Conservation (phyloP, 2,329 filamentous ascomycete genomes). For the Trichothecium sympodiale region DNA sequence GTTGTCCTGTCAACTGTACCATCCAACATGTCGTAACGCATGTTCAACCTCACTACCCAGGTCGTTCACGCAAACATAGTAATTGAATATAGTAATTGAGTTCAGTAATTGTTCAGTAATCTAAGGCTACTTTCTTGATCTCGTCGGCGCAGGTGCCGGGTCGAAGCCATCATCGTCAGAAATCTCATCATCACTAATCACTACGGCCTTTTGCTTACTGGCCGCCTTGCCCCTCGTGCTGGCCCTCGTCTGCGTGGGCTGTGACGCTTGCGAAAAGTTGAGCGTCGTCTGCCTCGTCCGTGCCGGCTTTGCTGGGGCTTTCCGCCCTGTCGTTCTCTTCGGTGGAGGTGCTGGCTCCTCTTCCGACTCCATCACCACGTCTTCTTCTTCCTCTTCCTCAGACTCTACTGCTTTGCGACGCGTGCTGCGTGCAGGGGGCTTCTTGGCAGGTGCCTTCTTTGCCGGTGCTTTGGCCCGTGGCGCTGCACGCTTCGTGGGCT, state of each 20-base stretch:
- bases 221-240: conserved; percentile 14
- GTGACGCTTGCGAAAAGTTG: conserved; percentile 20
- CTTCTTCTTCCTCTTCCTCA: conserved; percentile 34
- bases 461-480: conserved; percentile 22
- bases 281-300: conserved; percentile 21
- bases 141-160: conserved; percentile 28
- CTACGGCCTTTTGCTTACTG: conserved; percentile 36
- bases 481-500: conserved; percentile 13
- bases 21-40: no score
- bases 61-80: no score
- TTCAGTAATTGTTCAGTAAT: no score
- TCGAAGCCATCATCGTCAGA: conserved; percentile 52
- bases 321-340: conserved; percentile 18
- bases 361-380: conserved; percentile 43
- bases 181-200: conserved; percentile 57
- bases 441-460: conserved; percentile 33
- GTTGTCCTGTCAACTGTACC: no score
- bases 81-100: no score
- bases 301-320: conserved; percentile 6
- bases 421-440: conserved; percentile 28
- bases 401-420: conserved; percentile 22
- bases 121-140: conserved; percentile 20
- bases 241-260: conserved; percentile 31
- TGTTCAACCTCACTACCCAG: no score
- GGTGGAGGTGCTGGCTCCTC: conserved; percentile 24